phyloP scores from a whole-genome alignment of 2,329 filamentous ascomycete species.

The Bipolaris sorokiniana region DNA sequence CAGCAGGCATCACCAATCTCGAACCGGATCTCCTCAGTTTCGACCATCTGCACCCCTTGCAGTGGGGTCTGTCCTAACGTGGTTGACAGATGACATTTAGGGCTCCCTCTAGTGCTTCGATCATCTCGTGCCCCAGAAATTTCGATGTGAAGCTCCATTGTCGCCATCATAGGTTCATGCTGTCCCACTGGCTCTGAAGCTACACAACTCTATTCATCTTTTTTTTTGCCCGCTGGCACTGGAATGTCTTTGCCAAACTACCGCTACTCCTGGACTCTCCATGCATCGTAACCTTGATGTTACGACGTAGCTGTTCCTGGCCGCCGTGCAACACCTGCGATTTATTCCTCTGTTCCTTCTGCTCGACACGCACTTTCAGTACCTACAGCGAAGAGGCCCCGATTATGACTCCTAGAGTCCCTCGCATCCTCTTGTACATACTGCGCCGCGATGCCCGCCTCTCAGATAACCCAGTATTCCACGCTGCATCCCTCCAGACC shows the following conservation, averaged over 20 bases:
- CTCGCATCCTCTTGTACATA: constrained; percentile 69
- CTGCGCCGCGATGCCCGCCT: constrained; percentile 75
- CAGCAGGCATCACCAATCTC: constrained; percentile 30
- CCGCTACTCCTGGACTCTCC: constrained; percentile 18
- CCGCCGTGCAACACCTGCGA: constrained; percentile 38
- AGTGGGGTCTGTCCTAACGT: constrained; percentile 27
- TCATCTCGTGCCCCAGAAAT: constrained; percentile 29
- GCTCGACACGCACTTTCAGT: constrained; percentile 24
- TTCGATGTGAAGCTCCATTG: constrained; percentile 27
- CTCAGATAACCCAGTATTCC: constrained; percentile 75
- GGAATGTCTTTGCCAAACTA: constrained; percentile 23
- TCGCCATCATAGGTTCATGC: constrained; percentile 31
- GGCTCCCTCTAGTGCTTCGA: constrained; percentile 28
- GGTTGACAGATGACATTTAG: constrained; percentile 37
- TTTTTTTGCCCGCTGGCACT: constrained; percentile 24
- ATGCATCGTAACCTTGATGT: constrained; percentile 35
- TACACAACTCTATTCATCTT: background rate
- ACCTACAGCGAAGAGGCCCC: constrained; percentile 18
- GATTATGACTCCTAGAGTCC: constrained; percentile 30
- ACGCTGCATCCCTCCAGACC: constrained; percentile 55
- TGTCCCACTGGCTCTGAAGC: constrained; percentile 23
- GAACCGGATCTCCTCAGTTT: constrained; percentile 36
- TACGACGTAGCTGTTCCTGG: constrained; percentile 43
- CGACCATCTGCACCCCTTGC: constrained; percentile 28
- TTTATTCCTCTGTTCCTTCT: constrained; percentile 33